Evolutionary conservation across 2,329 filamentous ascomycete genomes (phyloP).

Genomic region (Cercospora citrullina): DNA sequence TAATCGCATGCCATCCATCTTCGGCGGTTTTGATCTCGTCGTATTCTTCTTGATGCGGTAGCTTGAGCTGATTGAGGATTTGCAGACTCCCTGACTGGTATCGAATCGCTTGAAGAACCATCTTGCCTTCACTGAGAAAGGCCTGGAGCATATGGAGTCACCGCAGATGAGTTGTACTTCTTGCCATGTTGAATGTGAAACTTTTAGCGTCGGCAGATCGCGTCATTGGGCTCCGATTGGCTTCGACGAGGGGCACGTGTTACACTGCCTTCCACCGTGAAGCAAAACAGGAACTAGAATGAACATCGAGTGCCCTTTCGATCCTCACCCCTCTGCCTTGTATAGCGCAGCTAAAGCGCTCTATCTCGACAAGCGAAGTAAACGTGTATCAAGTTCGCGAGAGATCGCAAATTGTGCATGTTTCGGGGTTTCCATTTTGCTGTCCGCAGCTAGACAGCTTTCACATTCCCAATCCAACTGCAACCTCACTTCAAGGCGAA

Average conservation of each 20-base stretch:
- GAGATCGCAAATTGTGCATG: too few species aligned
- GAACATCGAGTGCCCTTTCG: too few species aligned
- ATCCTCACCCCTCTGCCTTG: too few species aligned
- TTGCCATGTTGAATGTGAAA: conserved; percentile 10
- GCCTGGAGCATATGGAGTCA: neutral
- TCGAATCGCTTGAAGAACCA: conserved; percentile 73
- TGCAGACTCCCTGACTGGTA: conserved; percentile 71
- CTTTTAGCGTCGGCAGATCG: conserved; percentile 15
- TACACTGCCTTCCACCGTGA: neutral
- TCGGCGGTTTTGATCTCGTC: conserved; percentile 68
- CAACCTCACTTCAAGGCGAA: neutral
- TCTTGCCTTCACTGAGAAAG: conserved; percentile 29
- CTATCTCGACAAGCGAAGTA: too few species aligned
- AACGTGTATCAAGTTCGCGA: too few species aligned
- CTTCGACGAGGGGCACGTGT: conserved; percentile 2
- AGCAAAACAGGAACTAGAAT: too few species aligned
- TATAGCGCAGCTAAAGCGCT: too few species aligned
- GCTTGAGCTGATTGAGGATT: conserved; percentile 79
- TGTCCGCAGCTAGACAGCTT: too few species aligned
- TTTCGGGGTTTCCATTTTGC: too few species aligned
- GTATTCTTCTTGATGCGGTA: conserved; percentile 79
- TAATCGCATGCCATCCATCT: conserved; percentile 80
- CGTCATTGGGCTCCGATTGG: conserved; percentile 15
- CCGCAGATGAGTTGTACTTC: neutral
- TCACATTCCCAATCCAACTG: neutral